Conservation (phyloP, 73 alveolate species). For the Uronychia binucleata region DNA sequence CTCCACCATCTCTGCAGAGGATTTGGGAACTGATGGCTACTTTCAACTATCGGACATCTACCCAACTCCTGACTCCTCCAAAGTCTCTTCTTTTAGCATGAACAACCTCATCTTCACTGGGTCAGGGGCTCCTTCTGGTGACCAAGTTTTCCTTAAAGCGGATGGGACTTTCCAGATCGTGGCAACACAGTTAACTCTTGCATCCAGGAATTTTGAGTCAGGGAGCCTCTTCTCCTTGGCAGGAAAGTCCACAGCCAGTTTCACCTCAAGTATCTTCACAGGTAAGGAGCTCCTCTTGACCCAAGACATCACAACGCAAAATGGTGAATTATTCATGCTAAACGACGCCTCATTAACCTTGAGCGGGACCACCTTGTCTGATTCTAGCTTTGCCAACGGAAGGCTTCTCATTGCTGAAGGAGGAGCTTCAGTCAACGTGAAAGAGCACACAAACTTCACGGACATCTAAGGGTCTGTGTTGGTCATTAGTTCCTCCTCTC, state of each 20-base stretch:
- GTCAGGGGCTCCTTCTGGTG: not conserved
- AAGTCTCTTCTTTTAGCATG: not conserved
- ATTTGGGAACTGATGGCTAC: not conserved
- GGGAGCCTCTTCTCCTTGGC: not conserved
- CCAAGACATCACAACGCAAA: not conserved
- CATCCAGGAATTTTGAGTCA: not conserved
- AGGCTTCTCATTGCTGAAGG: not conserved
- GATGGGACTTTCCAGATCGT: not conserved
- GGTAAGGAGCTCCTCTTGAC: not conserved
- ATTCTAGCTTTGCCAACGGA: not conserved
- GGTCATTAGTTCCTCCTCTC: not conserved
- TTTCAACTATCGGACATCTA: not conserved
- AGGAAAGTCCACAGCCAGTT: not conserved
- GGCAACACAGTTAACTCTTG: not conserved
- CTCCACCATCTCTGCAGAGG: not conserved
- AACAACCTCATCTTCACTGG: not conserved
- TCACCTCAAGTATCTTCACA: not conserved
- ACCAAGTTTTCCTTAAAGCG: not conserved
- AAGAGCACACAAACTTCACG: not conserved
- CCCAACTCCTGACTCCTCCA: not conserved
- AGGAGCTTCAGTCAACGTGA: not conserved
- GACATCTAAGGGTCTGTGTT: not conserved
- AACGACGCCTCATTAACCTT: not conserved
- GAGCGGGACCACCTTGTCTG: not conserved
- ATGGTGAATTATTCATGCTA: not conserved